Conservation (phyloP, 2,329 filamentous ascomycete genomes). For the Trichoderma sp. region DNA sequence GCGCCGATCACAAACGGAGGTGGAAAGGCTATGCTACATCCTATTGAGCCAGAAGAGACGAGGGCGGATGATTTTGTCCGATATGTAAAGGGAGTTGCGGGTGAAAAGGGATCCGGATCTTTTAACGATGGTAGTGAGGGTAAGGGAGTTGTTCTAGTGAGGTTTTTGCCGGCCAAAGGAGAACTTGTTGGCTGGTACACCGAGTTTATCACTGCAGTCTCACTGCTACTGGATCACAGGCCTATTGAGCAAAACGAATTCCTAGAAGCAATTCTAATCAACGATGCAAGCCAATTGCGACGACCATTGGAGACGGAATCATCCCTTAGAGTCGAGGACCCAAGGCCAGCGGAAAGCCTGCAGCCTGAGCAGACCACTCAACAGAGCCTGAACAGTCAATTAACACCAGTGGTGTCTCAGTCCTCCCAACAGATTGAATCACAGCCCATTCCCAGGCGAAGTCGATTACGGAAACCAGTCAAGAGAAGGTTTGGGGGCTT, state of each 20-base stretch:
- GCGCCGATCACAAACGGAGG: conserved; percentile 75
- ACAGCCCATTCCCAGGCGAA: conserved; percentile 26
- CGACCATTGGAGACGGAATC: conserved; percentile 61
- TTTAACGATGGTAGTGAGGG: conserved; percentile 65
- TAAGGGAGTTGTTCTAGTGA: conserved; percentile 76
- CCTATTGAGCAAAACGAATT: conserved; percentile 90
- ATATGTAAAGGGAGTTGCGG: conserved; percentile 73
- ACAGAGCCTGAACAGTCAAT: conserved; percentile 9
- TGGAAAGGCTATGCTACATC: conserved; percentile 75
- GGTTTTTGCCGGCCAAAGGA: conserved; percentile 62
- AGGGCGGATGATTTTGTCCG: conserved; percentile 73
- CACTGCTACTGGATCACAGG: conserved; percentile 73
- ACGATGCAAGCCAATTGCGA: conserved; percentile 72
- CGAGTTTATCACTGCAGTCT: conserved; percentile 68
- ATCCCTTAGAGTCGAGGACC: conserved; percentile 27
- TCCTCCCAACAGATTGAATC: conserved; percentile 25
- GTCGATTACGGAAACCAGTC: conserved; percentile 41
- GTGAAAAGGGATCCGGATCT: conserved; percentile 68
- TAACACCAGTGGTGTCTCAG: conserved; percentile 23
- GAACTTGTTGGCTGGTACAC: conserved; percentile 65
- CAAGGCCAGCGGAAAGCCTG: background rate
- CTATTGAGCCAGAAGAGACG: conserved; percentile 63
- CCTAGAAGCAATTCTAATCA: conserved; percentile 82
- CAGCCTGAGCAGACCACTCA: conserved; percentile 16
- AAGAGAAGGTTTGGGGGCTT: conserved; percentile 73